Evolutionary conservation across 129 eudicot genomes (phyloP), one percentile per base, ranked within the genome.

Genomic region (Centella asiatica): DNA sequence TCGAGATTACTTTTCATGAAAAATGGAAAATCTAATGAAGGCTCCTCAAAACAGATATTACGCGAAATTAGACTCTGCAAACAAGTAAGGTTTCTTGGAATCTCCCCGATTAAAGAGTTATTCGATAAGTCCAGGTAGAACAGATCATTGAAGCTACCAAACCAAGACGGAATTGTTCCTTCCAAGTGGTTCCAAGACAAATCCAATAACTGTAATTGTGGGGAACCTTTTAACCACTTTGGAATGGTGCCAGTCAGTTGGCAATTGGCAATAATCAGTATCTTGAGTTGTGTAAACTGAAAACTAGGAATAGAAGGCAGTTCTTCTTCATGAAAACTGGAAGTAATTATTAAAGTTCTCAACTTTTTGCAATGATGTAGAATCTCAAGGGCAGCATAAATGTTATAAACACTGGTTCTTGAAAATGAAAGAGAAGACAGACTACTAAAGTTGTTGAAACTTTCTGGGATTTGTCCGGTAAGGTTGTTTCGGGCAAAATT

Each of bases 101-200:
- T 78, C 36, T 67, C 71, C 12, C 94, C 94, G 0, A 80, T 47
- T 5, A 85, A 66, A 0, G 81, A 70, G 64, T 85, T 85, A 59
- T 77, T 79, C 0, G 95, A 82, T 28, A 85, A 65, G 22, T 85
- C 95, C 66, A 85, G 59, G 66, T 85, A 85, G 66, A 85, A 82
- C 1, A 85, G 71, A 22, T 32, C 70, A 60, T 44, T 27, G 7
- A 82, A 74, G 33, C 70, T 69, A 9, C 83, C 83, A 18, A 85
- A 71, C 83, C 74, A 85, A 8, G 80, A n/a, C 2, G 89, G 89
- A 28, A 85, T 66, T 13, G 74, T n/a, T 51, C 95, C 95, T 0
- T 22, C 53, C 20, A 85, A 68, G 0, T 45, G 67, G 57, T 85
- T 85, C 88, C 85, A 78, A 4, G 94, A 81, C 59, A 85, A 68